A percentile compares a stretch with the other conserved stretches of the same genome.
Evolutionary conservation across 2,329 filamentous ascomycete genomes (phyloP).

Genomic region (Rutstroemia sp.): DNA sequence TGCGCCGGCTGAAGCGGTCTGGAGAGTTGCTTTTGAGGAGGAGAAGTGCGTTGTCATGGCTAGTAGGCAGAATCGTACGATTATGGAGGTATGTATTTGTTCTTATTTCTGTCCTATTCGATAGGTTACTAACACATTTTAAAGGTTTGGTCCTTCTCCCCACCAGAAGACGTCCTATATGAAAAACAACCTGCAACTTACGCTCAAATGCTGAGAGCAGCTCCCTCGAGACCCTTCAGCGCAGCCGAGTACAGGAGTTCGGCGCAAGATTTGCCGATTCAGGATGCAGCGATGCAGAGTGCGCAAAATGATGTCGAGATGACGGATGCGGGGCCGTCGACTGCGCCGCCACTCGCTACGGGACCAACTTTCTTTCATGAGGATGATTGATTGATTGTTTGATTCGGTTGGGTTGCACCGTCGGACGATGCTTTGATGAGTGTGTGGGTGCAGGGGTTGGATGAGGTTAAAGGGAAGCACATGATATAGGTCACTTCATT

Average conservation of each 20-base stretch:
- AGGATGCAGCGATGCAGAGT: constrained; percentile 12
- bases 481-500: not conserved
- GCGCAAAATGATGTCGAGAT: constrained; percentile 24
- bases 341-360: constrained; percentile 23
- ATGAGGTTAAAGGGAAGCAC: not conserved
- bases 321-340: constrained; percentile 25
- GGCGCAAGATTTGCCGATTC: constrained; percentile 19
- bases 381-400: constrained; percentile 12
- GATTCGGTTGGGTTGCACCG: not conserved
- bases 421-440: not conserved
- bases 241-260: constrained; percentile 26
- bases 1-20: constrained; percentile 87
- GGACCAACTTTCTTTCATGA: constrained; percentile 28
- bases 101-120: not conserved
- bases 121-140: constrained; percentile 24
- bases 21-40: constrained; percentile 96
- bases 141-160: constrained; percentile 92
- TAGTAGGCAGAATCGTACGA: constrained; percentile 72
- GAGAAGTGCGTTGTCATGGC: constrained; percentile 98
- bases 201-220: constrained; percentile 21
- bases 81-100: constrained; percentile 81
- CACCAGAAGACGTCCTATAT: constrained; percentile 60
- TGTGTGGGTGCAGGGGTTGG: not conserved
- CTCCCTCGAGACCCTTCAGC: constrained; percentile 24
- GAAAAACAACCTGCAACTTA: constrained; percentile 29